Base-by-base conservation (phyloP, 768 basidiomycete species). In the Favolaschia claudopus region DNA sequence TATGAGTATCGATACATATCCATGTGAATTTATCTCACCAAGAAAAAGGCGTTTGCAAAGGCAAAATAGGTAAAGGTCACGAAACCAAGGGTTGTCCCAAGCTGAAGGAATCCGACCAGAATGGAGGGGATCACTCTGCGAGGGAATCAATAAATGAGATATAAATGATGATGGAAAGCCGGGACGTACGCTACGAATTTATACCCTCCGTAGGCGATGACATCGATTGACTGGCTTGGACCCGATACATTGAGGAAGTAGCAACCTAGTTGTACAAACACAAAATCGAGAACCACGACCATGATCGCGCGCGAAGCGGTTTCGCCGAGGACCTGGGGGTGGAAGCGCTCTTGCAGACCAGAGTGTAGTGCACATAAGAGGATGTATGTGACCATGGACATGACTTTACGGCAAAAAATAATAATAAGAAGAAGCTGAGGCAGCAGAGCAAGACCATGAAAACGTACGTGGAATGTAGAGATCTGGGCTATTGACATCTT, bases 341-440 rank as follows among this genome's bases (percentile, higher is more conserved):
- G 87, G 71, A 97, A 98, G 34, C 87, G 83, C 50, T 87, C 84
- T 54, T 91, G 82, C 17, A 96, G 79, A 25, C 97, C 96, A 2
- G 93, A 87, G 49, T 91, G 84, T 7, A 97, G 79, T 5, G 93
- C 95, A 17, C 90, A 89, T 3, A 97, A 81, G 36, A 99, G 88
- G 61, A 98, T 89, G 71, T 99, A 99, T 0, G 97, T 97, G 28
- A 96, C 93, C 17, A 99, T 81, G 0, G 95, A 93, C 97, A 99
- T 99, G 12, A 88, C 93, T 96, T 63, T 2, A 19, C 31, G 51
- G 34, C 58, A 63, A 25, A 67, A 59, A 12, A 49, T 40, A 22
- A 45, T 20, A 24, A 54, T 34, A 37, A 53, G 22, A 14, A 24
- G 4, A 37, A 55, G 20, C 60, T 52, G 33, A 13, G 20, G 36